Evolutionary conservation across 2,329 filamentous ascomycete species (phyloP).

Genomic region (Sporothrix variecibatus): DNA sequence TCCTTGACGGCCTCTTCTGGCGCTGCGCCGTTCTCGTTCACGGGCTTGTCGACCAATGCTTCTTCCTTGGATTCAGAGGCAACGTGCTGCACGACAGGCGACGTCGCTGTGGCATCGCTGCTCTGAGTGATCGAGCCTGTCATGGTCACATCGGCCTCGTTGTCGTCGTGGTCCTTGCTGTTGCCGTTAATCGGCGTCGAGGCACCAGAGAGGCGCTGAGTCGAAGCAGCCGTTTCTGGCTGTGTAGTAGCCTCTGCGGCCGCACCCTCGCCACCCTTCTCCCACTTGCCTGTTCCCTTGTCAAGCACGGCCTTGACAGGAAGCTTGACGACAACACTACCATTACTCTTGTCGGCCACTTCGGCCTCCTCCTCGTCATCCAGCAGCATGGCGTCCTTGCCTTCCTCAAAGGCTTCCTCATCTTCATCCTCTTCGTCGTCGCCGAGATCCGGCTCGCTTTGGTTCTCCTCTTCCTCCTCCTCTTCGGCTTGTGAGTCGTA

Average conservation of each 20-base stretch:
- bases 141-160: conserved; percentile 25
- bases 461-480: conserved; percentile 59
- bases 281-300: conserved; percentile 38
- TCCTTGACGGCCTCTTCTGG: not conserved
- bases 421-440: conserved; percentile 69
- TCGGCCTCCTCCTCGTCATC: conserved; percentile 52
- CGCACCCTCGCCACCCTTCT: conserved; percentile 32
- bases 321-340: conserved; percentile 75
- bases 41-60: conserved; percentile 5
- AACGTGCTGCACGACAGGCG: conserved; percentile 16
- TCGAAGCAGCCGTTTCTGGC: not conserved
- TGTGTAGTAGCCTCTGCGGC: not conserved
- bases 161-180: conserved; percentile 5
- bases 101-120: conserved; percentile 27
- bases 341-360: conserved; percentile 31
- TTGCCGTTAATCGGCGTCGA: conserved; percentile 24
- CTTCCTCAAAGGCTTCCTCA: conserved; percentile 57
- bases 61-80: not conserved
- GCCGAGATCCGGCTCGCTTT: conserved; percentile 70
- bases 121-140: conserved; percentile 21
- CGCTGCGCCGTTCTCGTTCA: not conserved
- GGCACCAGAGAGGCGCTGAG: conserved; percentile 23
- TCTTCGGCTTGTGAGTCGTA: conserved; percentile 54
- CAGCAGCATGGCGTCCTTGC: conserved; percentile 55
- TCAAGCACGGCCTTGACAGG: conserved; percentile 50